A percentile compares a stretch with the other conserved stretches of the same genome.
Evolutionary conservation across 2,329 filamentous ascomycete species (phyloP).

Genomic region (Diaporthe nobilis): DNA sequence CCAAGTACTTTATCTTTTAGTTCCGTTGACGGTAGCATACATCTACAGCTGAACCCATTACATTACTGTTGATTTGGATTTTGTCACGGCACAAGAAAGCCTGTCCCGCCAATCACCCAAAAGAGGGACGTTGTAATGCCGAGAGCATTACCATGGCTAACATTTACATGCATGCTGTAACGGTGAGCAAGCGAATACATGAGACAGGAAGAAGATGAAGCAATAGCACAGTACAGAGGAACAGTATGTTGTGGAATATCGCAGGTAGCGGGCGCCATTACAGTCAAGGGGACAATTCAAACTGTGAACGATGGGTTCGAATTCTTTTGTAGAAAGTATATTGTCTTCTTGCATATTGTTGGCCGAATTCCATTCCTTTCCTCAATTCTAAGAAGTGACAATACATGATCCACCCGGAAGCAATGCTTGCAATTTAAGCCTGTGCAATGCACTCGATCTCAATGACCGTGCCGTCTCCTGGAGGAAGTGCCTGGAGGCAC

Average conservation of each 20-base stretch:
- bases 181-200: too few relatives aligned
- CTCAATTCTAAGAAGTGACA: background rate
- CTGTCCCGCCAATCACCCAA: too few relatives aligned
- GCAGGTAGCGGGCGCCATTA: background rate
- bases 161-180: too few relatives aligned
- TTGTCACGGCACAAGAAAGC: too few relatives aligned
- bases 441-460: conserved; percentile 62
- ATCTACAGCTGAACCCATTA: too few relatives aligned
- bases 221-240: background rate
- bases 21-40: background rate
- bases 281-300: background rate
- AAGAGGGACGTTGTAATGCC: too few relatives aligned
- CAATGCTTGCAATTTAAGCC: conserved; percentile 44
- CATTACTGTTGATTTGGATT: background rate
- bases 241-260: too few relatives aligned
- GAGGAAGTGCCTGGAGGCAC: conserved; percentile 56
- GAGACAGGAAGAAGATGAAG: background rate
- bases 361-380: background rate
- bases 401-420: background rate
- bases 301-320: background rate
- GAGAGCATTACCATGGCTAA: too few relatives aligned
- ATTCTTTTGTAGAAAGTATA: background rate
- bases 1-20: background rate
- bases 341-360: background rate
- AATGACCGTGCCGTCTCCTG: conserved; percentile 57